A percentile compares a stretch with the other conserved stretches of the same genome.
These are phyloP conservation scores for Scytalidium sp. DNA, from an alignment of 2,329 filamentous ascomycete species.

Conservation along the genomic window DNA sequence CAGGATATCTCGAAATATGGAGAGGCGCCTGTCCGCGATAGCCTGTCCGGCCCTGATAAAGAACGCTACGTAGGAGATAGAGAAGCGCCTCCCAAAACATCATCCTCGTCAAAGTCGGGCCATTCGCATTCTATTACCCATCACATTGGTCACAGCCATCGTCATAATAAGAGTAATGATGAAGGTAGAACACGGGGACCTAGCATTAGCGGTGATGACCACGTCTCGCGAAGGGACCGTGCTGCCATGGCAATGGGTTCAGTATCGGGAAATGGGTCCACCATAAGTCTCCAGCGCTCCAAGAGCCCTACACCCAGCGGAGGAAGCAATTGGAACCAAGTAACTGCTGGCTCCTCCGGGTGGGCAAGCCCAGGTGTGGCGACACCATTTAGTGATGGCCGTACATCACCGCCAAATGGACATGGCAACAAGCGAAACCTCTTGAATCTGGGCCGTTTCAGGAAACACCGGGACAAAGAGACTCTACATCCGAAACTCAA, in stretches of 20 bases:
- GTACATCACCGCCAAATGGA: slow-evolving; percentile 34
- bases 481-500: slow-evolving; percentile 42
- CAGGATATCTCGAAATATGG: slow-evolving; percentile 75
- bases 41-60: slow-evolving; percentile 66
- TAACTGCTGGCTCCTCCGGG: slow-evolving; percentile 12
- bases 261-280: slow-evolving; percentile 22
- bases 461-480: slow-evolving; percentile 50
- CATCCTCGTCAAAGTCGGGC: slow-evolving; percentile 60
- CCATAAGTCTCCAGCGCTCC: slow-evolving; percentile 51
- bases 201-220: slow-evolving; percentile 74
- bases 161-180: slow-evolving; percentile 70
- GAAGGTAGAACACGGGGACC: slow-evolving; percentile 66
- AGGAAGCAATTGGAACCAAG: slow-evolving; percentile 52
- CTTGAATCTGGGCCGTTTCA: slow-evolving; percentile 23
- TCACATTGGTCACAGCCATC: slow-evolving; percentile 59
- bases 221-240: slow-evolving; percentile 53
- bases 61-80: slow-evolving; percentile 57
- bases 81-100: slow-evolving; percentile 52
- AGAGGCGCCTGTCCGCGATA: slow-evolving; percentile 72
- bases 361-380: background rate
- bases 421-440: slow-evolving; percentile 26
- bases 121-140: slow-evolving; percentile 53
- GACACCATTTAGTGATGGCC: slow-evolving; percentile 42
- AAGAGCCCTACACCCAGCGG: slow-evolving; percentile 80
- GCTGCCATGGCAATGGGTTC: slow-evolving; percentile 24